Conservation (phyloP, 2,329 filamentous ascomycete genomes). For the Tolypocladium sp. region DNA sequence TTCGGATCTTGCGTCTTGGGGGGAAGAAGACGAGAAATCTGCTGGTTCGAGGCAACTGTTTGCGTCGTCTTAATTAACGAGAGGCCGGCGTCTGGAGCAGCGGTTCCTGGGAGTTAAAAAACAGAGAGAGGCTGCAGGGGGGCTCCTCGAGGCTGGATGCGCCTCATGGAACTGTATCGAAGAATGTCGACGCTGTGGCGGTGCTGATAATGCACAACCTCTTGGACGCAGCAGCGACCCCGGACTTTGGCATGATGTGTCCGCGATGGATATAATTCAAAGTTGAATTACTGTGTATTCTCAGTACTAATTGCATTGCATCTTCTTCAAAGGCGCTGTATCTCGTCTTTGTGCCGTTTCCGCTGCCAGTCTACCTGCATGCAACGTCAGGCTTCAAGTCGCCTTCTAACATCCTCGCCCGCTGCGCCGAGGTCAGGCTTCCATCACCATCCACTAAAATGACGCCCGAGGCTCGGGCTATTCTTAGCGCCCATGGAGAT, state of each 20-base stretch:
- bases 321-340: not conserved
- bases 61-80: not conserved
- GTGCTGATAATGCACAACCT: slow-evolving; percentile 14
- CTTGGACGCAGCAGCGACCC: not conserved
- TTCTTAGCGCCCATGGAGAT: not conserved
- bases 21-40: not conserved
- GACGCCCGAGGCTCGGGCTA: not conserved
- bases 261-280: not conserved
- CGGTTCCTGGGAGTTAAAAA: slow-evolving; percentile 15
- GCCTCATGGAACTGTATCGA: slow-evolving; percentile 34
- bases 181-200: slow-evolving; percentile 31
- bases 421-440: not conserved
- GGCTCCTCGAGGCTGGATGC: slow-evolving; percentile 17
- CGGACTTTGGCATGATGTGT: not conserved
- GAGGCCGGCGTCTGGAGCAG: slow-evolving; percentile 2
- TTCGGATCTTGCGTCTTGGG: not conserved
- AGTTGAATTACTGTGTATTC: not conserved
- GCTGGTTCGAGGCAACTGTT: not conserved
- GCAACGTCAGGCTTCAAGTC: not conserved
- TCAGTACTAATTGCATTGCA: not conserved
- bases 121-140: slow-evolving; percentile 20
- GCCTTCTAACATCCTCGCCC: not conserved
- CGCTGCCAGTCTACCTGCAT: not conserved
- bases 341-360: not conserved
- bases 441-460: not conserved